These are phyloP conservation scores for Neoconidiobolus thromboides DNA, from an alignment of 371 early-diverging fungal species.

Conservation along the genomic window DNA sequence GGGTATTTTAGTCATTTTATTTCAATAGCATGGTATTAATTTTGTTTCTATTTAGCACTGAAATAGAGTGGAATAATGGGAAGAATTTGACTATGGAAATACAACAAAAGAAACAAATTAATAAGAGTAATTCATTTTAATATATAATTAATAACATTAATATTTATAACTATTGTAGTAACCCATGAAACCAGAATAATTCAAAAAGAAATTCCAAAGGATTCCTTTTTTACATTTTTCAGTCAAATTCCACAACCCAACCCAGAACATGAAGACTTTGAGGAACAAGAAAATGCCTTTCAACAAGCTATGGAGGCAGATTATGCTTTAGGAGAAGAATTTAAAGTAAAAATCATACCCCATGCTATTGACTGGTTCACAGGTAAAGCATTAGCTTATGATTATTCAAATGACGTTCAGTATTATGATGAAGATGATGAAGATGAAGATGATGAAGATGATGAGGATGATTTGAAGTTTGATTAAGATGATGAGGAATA, in stretches of 20 bases:
- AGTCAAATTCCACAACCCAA: conserved; percentile 54
- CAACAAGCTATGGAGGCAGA: conserved; percentile 74
- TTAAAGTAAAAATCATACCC: conserved; percentile 90
- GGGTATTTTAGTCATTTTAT: conserved; percentile 20
- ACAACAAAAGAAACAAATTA: conserved; percentile 93
- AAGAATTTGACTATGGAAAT: conserved; percentile 77
- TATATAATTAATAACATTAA: not conserved
- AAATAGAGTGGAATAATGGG: conserved; percentile 88
- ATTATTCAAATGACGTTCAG: conserved; percentile 36
- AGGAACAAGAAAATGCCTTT: conserved; percentile 49
- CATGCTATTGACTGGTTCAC: conserved; percentile 96
- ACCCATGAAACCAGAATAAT: conserved; percentile 95
- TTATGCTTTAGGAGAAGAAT: conserved; percentile 86
- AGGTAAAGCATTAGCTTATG: conserved; percentile 69
- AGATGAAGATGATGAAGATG: conserved; percentile 24
- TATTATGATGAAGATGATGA: conserved; percentile 31
- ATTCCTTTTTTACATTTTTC: conserved; percentile 93
- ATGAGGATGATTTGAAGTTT: conserved; percentile 11
- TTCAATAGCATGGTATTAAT: not conserved
- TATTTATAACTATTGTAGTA: conserved; percentile 12
- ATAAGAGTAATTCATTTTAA: conserved; percentile 31
- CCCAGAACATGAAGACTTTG: conserved; percentile 40
- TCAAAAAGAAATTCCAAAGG: conserved; percentile 80
- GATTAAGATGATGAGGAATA: too few relatives aligned
- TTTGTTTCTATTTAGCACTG: conserved; percentile 2